A percentile compares a stretch with the other conserved stretches of the same genome.
phyloP scores from a whole-genome alignment of 1,284 basidiomycete species.

The Fereydounia khargensis region DNA sequence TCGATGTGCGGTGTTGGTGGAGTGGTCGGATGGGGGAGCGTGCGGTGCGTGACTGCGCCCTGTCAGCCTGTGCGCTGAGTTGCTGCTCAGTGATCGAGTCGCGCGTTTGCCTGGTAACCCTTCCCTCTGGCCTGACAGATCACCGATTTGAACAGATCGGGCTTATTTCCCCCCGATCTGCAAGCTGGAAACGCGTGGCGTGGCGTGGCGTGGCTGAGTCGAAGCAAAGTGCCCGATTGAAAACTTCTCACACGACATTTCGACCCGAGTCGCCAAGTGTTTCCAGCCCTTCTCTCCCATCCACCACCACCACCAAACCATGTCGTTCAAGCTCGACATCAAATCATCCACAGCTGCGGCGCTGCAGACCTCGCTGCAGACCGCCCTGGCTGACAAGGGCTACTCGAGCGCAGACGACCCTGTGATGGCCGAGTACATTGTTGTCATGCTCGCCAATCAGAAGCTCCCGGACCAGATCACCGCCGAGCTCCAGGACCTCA shows the following conservation, averaged over 20 bases:
- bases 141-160: too few relatives aligned
- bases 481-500: constrained; percentile 47
- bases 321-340: constrained; percentile 29
- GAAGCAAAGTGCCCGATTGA: not conserved
- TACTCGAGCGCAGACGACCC: constrained; percentile 40
- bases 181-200: too few relatives aligned
- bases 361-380: constrained; percentile 39
- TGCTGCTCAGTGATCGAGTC: too few relatives aligned
- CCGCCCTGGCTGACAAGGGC: constrained; percentile 31
- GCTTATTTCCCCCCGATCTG: too few relatives aligned
- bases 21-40: too few relatives aligned
- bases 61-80: too few relatives aligned
- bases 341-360: constrained; percentile 16
- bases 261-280: too few relatives aligned
- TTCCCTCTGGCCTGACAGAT: too few relatives aligned
- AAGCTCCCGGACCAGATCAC: constrained; percentile 48
- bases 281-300: not conserved
- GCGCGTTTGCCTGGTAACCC: too few relatives aligned
- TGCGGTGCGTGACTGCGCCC: too few relatives aligned
- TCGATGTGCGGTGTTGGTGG: too few relatives aligned
- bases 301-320: constrained; percentile 2
- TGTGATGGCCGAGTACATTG: constrained; percentile 55
- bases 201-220: too few relatives aligned
- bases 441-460: constrained; percentile 56
- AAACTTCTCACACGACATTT: constrained; percentile 1